phyloP scores from a whole-genome alignment of 75 land plant genomes.

The Sequoia sempervirens region DNA sequence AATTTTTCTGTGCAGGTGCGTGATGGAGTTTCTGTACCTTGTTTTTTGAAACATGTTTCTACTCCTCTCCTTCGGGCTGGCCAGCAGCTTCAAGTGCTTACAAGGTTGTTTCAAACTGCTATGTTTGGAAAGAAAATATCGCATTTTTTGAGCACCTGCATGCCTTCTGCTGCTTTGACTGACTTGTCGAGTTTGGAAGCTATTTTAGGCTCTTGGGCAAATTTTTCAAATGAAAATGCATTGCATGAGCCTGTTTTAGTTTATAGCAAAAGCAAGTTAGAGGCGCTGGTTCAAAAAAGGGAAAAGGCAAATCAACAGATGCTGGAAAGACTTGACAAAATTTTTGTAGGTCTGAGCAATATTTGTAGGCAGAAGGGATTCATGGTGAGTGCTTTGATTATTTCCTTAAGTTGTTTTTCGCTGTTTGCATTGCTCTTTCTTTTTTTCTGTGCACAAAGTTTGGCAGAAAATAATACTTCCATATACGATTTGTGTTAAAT shows the following conservation, averaged over 20 bases:
- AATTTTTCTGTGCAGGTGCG: slow-evolving; percentile 37
- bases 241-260: slow-evolving; percentile 26
- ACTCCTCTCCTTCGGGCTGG: slow-evolving; percentile 76
- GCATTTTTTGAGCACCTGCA: slow-evolving; percentile 10
- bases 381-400: slow-evolving; percentile 12
- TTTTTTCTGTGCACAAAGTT: background rate
- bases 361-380: slow-evolving; percentile 18
- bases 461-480: background rate
- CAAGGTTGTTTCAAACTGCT: slow-evolving; percentile 57
- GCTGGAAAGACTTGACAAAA: slow-evolving; percentile 37
- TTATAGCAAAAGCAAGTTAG: slow-evolving; percentile 42
- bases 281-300: slow-evolving; percentile 27
- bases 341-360: slow-evolving; percentile 28
- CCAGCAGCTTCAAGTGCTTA: slow-evolving; percentile 84
- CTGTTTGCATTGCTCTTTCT: background rate
- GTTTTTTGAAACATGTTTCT: slow-evolving; percentile 60
- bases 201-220: slow-evolving; percentile 44
- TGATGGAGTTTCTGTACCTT: slow-evolving; percentile 59
- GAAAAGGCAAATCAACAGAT: slow-evolving; percentile 31
- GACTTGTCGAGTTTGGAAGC: slow-evolving; percentile 19
- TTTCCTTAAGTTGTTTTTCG: background rate
- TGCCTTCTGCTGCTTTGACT: background rate
- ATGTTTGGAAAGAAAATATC: slow-evolving; percentile 23
- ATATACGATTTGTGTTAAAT: background rate
- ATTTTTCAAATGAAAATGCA: slow-evolving; percentile 17